Conservation (phyloP, 306 rosid genomes). For the Prunus mira region DNA sequence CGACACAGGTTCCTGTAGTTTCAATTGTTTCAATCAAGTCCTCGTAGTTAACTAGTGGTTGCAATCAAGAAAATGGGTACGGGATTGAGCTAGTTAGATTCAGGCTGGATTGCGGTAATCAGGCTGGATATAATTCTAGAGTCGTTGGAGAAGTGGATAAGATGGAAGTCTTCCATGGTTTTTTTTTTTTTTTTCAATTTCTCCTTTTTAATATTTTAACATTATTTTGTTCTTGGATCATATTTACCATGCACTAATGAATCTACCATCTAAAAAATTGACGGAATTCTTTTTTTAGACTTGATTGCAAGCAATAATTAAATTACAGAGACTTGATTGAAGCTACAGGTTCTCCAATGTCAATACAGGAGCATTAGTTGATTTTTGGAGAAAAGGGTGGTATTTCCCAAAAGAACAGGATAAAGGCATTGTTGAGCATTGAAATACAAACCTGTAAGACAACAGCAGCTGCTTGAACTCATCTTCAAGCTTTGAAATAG, state of each 20-base stretch:
- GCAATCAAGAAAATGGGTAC: not conserved
- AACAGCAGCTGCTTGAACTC: constrained; percentile 71
- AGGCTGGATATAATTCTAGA: not conserved
- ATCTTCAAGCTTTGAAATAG: constrained; percentile 87
- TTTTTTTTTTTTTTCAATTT: not conserved
- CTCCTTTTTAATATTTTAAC: not conserved
- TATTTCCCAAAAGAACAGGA: constrained; percentile 12
- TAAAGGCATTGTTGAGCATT: constrained; percentile 11
- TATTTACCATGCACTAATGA: not conserved
- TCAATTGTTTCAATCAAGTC: not conserved
- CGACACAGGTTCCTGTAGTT: not conserved
- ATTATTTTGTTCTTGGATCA: not conserved
- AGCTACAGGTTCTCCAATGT: not conserved
- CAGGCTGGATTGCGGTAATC: not conserved
- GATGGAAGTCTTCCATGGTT: not conserved
- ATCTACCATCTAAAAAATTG: not conserved
- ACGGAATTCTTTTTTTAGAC: not conserved
- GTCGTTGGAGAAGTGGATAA: not conserved
- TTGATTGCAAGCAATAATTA: not conserved
- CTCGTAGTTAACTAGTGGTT: not conserved
- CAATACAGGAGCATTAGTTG: not conserved
- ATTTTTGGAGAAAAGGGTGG: not conserved
- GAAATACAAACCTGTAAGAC: constrained; percentile 71
- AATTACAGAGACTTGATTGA: not conserved
- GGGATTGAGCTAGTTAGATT: not conserved